Conservation (phyloP, 2,329 filamentous ascomycete species). For the Epichloe aotearoae region DNA sequence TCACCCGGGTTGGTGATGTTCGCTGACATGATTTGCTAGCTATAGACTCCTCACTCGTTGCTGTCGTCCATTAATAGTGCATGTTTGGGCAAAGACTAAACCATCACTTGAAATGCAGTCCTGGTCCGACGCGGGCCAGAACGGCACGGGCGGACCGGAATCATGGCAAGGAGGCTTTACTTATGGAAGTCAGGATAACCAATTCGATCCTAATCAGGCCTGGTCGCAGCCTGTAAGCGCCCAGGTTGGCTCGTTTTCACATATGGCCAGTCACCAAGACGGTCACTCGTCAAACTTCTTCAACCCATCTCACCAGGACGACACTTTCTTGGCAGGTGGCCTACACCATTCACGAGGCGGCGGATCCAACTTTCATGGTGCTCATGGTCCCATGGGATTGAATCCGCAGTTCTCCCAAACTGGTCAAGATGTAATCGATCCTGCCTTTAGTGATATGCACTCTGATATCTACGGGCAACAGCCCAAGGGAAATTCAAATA, state of each 20-base stretch:
- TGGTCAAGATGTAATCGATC: conserved; percentile 23
- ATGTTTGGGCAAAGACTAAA: conserved; percentile 11
- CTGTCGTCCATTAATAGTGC: conserved; percentile 9
- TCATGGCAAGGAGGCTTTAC: conserved; percentile 23
- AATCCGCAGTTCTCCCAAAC: conserved; percentile 22
- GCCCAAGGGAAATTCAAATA: conserved; percentile 13
- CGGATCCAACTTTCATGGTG: conserved; percentile 17
- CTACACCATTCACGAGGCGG: conserved; percentile 17
- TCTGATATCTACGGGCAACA: conserved; percentile 25
- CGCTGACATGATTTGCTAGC: conserved; percentile 19
- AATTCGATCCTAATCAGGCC: conserved; percentile 25
- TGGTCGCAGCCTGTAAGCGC: conserved; percentile 25
- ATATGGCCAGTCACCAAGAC: conserved; percentile 17
- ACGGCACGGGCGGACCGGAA: conserved; percentile 21
- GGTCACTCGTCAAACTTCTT: conserved; percentile 21
- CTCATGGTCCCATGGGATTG: conserved; percentile 19
- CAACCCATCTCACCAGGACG: conserved; percentile 19
- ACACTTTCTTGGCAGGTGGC: conserved; percentile 18
- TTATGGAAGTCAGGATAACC: conserved; percentile 20
- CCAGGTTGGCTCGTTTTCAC: conserved; percentile 19
- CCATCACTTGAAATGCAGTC: conserved; percentile 25
- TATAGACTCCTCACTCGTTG: conserved; percentile 10
- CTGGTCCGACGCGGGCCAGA: conserved; percentile 24
- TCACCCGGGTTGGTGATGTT: conserved; percentile 10
- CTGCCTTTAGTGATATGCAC: conserved; percentile 23